Evolutionary conservation across 2,329 filamentous ascomycete genomes (phyloP).

Genomic region (Fusarium robinianum): DNA sequence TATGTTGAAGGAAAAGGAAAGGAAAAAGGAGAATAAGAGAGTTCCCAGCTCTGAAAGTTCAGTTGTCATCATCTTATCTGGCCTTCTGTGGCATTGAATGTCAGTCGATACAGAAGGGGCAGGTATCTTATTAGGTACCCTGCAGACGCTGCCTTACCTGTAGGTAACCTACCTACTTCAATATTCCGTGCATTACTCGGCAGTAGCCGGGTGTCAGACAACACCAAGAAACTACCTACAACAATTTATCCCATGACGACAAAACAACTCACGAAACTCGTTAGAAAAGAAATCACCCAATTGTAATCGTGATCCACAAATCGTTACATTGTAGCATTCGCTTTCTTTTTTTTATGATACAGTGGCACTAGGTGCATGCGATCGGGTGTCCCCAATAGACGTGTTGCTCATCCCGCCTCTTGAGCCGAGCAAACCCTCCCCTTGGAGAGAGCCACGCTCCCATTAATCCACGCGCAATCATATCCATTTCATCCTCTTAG

Average conservation of each 20-base stretch:
- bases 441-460: constrained; percentile 22
- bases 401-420: constrained; percentile 30
- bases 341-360: constrained; percentile 42
- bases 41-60: no score
- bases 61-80: no score
- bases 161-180: no score
- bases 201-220: constrained; percentile 34
- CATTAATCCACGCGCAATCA: constrained; percentile 33
- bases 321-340: constrained; percentile 41
- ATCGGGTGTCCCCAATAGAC: constrained; percentile 29
- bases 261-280: constrained; percentile 11
- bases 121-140: no score
- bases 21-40: no score
- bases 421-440: constrained; percentile 24
- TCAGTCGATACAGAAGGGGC: no score
- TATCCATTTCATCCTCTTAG: constrained; percentile 33
- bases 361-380: constrained; percentile 36
- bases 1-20: no score
- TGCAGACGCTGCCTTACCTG: no score
- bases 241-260: constrained; percentile 1
- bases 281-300: constrained; percentile 9
- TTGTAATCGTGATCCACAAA: constrained; percentile 25
- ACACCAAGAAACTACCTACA: no score
- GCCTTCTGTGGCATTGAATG: no score
- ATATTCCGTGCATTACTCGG: constrained; percentile 30